phyloP scores from a whole-genome alignment of 225 moss, liverwort and hornwort genomes.

The Marchantia polymorpha region DNA sequence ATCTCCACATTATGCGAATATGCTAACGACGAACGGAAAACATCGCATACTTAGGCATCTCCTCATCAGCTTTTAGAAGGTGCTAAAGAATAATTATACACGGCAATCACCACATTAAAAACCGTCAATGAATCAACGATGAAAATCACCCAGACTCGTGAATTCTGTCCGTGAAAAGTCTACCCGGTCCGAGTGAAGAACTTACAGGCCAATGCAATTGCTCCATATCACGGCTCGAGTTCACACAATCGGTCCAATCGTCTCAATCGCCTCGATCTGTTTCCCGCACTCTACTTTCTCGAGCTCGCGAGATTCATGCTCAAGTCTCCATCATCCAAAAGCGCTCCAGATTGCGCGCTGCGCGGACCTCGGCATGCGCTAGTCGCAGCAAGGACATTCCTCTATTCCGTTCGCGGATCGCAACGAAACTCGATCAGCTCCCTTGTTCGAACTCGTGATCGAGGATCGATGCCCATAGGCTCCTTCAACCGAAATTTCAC shows the following conservation, averaged over 20 bases:
- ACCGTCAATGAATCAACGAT: not conserved
- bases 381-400: not conserved
- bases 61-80: not conserved
- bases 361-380: not conserved
- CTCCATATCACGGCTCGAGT: not conserved
- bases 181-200: not conserved
- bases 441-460: not conserved
- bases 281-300: not conserved
- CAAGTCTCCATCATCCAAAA: not conserved
- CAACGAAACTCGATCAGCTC: not conserved
- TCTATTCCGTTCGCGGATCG: not conserved
- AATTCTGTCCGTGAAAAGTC: not conserved
- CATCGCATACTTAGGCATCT: not conserved
- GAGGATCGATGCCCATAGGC: not conserved
- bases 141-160: not conserved
- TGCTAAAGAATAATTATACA: not conserved
- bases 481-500: not conserved
- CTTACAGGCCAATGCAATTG: not conserved
- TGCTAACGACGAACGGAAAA: not conserved
- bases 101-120: not conserved
- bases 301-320: not conserved
- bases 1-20: not conserved
- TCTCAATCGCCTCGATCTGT: not conserved
- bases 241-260: not conserved
- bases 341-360: not conserved